phyloP scores from a whole-genome alignment of 805 yeast species.

The Ogataea parapolymorpha region DNA sequence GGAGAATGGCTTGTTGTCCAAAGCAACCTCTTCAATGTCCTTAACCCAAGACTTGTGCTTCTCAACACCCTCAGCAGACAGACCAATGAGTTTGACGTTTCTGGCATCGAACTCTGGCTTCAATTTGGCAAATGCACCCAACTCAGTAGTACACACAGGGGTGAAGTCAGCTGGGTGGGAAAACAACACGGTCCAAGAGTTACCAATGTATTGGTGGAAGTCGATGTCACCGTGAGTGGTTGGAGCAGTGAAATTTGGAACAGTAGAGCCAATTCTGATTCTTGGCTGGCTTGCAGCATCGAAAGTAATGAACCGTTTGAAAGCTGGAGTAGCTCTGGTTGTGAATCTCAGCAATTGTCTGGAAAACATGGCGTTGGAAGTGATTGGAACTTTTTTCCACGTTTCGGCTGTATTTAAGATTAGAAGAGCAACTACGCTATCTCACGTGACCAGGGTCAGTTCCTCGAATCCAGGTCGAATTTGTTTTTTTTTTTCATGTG shows the following conservation, averaged over 20 bases:
- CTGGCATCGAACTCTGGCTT: constrained; percentile 86
- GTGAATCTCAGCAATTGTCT: constrained; percentile 21
- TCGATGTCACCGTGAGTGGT: constrained; percentile 80
- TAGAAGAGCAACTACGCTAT: background rate
- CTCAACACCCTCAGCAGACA: constrained; percentile 80
- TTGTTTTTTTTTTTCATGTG: background rate
- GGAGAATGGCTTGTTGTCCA: constrained; percentile 62
- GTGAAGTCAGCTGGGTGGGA: constrained; percentile 97
- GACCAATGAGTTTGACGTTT: constrained; percentile 83
- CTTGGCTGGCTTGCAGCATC: constrained; percentile 55
- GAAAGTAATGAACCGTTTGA: constrained; percentile 39
- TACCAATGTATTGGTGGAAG: constrained; percentile 84
- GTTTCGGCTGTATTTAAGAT: background rate
- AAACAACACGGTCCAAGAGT: constrained; percentile 84
- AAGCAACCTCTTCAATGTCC: constrained; percentile 82
- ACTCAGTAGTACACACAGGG: constrained; percentile 94
- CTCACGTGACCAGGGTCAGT: constrained; percentile 7
- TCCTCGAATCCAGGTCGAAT: background rate
- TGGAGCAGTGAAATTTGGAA: constrained; percentile 84
- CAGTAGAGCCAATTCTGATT: constrained; percentile 76
- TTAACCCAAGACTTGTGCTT: constrained; percentile 83
- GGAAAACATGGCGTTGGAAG: constrained; percentile 18
- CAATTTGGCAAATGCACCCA: constrained; percentile 88
- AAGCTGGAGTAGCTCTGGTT: constrained; percentile 10
- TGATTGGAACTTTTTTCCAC: background rate